A percentile compares a stretch with the other conserved stretches of the same genome.
These are phyloP conservation scores for Botrytis cinerea DNA, from an alignment of 2,329 filamentous ascomycete genomes.

Conservation along the genomic window DNA sequence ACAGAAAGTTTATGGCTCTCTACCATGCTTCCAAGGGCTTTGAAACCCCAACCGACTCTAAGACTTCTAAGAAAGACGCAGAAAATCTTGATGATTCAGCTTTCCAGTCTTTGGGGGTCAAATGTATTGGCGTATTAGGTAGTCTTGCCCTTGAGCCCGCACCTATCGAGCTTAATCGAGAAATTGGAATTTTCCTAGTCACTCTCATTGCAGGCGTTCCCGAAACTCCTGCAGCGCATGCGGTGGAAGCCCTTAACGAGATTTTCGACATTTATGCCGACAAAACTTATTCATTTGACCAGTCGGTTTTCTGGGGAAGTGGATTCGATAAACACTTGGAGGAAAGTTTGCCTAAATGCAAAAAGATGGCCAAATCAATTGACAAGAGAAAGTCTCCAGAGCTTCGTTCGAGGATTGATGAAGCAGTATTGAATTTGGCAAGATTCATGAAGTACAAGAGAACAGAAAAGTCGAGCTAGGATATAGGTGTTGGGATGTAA, in stretches of 20 bases:
- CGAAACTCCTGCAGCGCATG: conserved; percentile 56
- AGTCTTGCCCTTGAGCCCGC: conserved; percentile 60
- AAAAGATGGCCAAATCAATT: conserved; percentile 58
- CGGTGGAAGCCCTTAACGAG: conserved; percentile 65
- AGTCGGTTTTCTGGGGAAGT: conserved; percentile 64
- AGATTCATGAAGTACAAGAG: conserved; percentile 66
- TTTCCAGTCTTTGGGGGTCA: conserved; percentile 62
- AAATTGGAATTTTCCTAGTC: conserved; percentile 64
- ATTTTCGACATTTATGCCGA: conserved; percentile 69
- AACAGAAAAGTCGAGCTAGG: conserved; percentile 30
- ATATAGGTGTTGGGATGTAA: background rate
- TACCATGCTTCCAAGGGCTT: conserved; percentile 59
- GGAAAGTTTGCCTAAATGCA: conserved; percentile 54
- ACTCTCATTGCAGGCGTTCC: conserved; percentile 55
- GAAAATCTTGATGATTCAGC: conserved; percentile 49
- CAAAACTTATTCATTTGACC: conserved; percentile 58
- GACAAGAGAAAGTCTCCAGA: conserved; percentile 61
- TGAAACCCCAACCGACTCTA: conserved; percentile 31
- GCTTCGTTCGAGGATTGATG: conserved; percentile 60
- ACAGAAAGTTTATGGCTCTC: conserved; percentile 64
- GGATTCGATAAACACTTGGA: conserved; percentile 61
- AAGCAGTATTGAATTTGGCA: conserved; percentile 59
- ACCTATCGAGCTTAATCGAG: conserved; percentile 56
- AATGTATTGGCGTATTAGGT: conserved; percentile 67
- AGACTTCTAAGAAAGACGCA: conserved; percentile 26